Base-by-base conservation (phyloP, 768 basidiomycete species). In the Tulasnella sp. region DNA sequence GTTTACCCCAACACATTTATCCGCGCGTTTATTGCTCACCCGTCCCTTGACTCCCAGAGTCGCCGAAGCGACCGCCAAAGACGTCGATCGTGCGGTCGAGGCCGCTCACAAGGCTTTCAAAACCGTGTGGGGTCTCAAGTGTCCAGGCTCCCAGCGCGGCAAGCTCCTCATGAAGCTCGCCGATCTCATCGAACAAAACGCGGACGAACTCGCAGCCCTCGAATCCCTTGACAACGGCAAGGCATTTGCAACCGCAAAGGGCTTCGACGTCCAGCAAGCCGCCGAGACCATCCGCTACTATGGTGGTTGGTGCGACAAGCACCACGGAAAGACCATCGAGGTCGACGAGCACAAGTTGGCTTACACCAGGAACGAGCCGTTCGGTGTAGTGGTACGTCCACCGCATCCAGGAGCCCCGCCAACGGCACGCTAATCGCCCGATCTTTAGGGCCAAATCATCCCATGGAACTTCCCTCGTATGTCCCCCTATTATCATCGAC, bases 221-320 rank as follows among this genome's bases (percentile, higher is more conserved):
- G 94, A 95, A 84, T 85, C 90, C 18, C 84, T 93, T 79, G 89
- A 95, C 82, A 90, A 90, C 78, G 89, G 91, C 67, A 91, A 91
- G 84, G 87, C 88, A 2, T 91, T 86, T 82, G 44, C 74, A 13
- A 86, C 82, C 71, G 81, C 83, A 40, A 80, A 80, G 32, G 80
- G 74, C n/a, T 83, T 84, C 80, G 84, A 85, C 79, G 83, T 84
- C 29, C 37, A 81, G 55, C 81, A 81, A 74, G 81, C 83, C 20
- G 83, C 83, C 42, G 82, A 73, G n/a, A 82, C 82, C 79, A 77
- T 83, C 32, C 80, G 86, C 51, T 97, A 96, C 85, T 98, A 92
- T 81, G 93, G 90, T 57, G 96, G 95, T 23, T 93, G 93, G 91
- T 93, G 94, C 29, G 95, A 96, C 86, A 97, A 96, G 85, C 84